Evolutionary conservation across 1,284 basidiomycete genomes (phyloP).

Genomic region (Papiliotrema nemorosa): DNA sequence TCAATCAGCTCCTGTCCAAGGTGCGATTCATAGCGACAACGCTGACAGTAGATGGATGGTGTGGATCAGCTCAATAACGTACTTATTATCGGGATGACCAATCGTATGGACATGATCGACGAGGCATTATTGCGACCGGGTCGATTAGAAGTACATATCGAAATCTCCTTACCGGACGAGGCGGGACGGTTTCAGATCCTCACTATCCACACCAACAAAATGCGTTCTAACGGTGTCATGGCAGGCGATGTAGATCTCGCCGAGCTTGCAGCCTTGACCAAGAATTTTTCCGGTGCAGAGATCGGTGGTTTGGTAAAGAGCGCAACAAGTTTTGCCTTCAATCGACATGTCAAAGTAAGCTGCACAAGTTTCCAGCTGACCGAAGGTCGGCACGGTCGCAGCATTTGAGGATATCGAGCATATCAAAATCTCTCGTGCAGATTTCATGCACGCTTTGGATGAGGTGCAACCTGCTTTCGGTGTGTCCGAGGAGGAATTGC

Average conservation of each 20-base stretch:
- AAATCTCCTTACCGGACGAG: conserved; percentile 96
- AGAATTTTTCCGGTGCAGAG: conserved; percentile 98
- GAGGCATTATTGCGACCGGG: conserved; percentile 96
- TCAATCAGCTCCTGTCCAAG: conserved; percentile 98
- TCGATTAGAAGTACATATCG: conserved; percentile 99
- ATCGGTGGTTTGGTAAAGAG: conserved; percentile 95
- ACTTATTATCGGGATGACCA: conserved; percentile 99
- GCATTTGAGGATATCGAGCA: conserved; percentile 96
- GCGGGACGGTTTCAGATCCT: conserved; percentile 90
- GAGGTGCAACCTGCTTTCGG: conserved; percentile 98
- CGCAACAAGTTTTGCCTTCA: conserved; percentile 97
- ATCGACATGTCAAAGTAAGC: conserved; percentile 83
- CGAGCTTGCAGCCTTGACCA: conserved; percentile 81
- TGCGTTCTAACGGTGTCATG: conserved; percentile 90
- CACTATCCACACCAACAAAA: conserved; percentile 91
- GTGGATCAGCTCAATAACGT: conserved; percentile 99
- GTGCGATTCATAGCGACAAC: conserved; percentile 47
- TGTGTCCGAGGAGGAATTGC: conserved; percentile 94
- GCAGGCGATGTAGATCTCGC: conserved; percentile 77
- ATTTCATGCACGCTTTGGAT: conserved; percentile 88
- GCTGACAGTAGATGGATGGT: conserved; percentile 79
- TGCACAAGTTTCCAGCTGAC: neutral
- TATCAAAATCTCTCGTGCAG: conserved; percentile 78
- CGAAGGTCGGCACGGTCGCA: conserved; percentile 84
- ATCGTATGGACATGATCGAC: conserved; percentile 98